Evolutionary conservation across 768 basidiomycete genomes (phyloP), one percentile per base, ranked within the genome.

Genomic region (Cyathus striatus): DNA sequence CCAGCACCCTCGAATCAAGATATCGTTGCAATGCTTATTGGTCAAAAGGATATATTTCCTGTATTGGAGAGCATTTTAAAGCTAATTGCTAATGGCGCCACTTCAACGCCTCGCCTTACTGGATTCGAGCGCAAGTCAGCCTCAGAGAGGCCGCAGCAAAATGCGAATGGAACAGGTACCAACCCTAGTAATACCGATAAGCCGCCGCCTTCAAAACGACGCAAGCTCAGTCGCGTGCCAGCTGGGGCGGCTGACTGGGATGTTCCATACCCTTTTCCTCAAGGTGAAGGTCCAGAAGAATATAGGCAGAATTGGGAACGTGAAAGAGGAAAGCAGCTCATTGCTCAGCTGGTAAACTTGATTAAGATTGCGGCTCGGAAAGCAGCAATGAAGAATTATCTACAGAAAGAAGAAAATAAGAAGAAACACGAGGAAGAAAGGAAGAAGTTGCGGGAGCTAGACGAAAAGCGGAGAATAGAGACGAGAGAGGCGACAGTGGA

Each of bases 161-260:
- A 20, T 12, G n/a, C 16, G 12, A 13, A 7, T 2, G 3, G 16
- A 16, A 21, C 41, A 22, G 16, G 38, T 3, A 13, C 23, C 13
- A 22, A 17, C 22, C n/a, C 16, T 38, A 46, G 16, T 41, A 18
- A 23, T 45, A 49, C 46, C 30, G 33, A 20, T 23, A 25, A 12
- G 43, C 36, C 69, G 6, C 49, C 53, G 12, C 53, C 69, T 5
- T 37, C 52, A 16, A 89, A 86, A 61, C 79, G 76, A 47, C 73
- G 86, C 22, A 85, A 76, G 50, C 64, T 89, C 12, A 70, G 68
- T 44, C 63, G 67, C 6, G 86, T 90, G 12, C 88, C 88, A 24
- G 88, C 88, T 17, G 88, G 88, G 9, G 88, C 88, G 1, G 71
- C 60, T 1, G 86, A 89, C 54, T 90, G 88, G 88, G 86, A 89